A percentile compares a stretch with the other conserved stretches of the same genome.
phyloP scores from a whole-genome alignment of 2,329 filamentous ascomycete species.

The Cladosporium sp. region DNA sequence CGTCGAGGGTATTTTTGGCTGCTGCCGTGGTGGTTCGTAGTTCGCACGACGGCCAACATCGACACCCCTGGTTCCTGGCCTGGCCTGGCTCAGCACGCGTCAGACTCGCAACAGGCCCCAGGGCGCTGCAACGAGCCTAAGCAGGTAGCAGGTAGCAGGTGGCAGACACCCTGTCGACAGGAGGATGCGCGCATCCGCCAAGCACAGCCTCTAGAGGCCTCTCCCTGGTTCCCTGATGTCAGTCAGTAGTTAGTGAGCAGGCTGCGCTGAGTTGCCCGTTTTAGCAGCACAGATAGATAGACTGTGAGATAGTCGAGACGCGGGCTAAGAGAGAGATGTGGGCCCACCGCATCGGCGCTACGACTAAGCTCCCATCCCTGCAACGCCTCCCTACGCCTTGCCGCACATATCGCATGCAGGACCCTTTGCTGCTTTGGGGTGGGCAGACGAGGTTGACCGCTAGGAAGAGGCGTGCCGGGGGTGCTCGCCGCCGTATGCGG shows the following conservation, averaged over 20 bases:
- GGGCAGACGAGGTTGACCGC: constrained; percentile 5
- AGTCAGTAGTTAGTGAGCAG: not conserved
- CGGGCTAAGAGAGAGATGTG: constrained; percentile 12
- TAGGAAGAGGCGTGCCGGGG: not conserved
- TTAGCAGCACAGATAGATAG: constrained; percentile 13
- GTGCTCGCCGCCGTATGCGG: constrained; percentile 4
- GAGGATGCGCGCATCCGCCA: constrained; percentile 17
- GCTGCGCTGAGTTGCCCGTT: constrained; percentile 1
- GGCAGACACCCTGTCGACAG: not conserved
- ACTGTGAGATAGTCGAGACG: constrained; percentile 8
- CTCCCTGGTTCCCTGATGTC: constrained; percentile 4
- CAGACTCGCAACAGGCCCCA: constrained; percentile 3
- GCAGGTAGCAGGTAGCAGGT: not conserved
- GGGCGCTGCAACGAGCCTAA: not conserved
- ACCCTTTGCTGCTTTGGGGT: constrained; percentile 5
- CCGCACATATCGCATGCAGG: constrained; percentile 3
- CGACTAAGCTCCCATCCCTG: constrained; percentile 14
- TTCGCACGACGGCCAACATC: constrained; percentile 5
- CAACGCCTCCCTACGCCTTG: constrained; percentile 9
- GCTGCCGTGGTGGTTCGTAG: not conserved
- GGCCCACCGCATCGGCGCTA: constrained; percentile 16
- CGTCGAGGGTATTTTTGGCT: constrained; percentile 16
- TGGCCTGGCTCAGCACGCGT: constrained; percentile 1
- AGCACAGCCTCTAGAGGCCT: not conserved
- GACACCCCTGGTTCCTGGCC: constrained; percentile 15